Conservation (phyloP, 2,329 filamentous ascomycete genomes). For the Hortaea sp. region DNA sequence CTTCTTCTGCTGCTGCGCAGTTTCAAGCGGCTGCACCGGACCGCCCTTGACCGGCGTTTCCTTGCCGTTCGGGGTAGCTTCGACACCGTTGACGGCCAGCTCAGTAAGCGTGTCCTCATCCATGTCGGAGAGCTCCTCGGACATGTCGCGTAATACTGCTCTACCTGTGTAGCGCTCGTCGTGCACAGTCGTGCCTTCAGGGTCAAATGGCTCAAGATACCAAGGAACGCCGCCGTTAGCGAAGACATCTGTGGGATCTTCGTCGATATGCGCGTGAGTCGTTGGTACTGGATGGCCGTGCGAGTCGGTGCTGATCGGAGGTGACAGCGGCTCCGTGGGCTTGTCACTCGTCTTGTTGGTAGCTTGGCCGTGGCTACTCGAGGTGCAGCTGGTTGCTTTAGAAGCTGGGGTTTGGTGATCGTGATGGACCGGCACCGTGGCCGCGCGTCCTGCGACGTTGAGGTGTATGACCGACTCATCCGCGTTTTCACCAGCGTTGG, state of each 20-base stretch:
- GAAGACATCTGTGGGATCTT: conserved; percentile 18
- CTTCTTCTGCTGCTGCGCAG: conserved; percentile 1
- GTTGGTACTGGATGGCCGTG: background rate
- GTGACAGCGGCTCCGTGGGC: conserved; percentile 24
- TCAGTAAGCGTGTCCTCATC: conserved; percentile 83
- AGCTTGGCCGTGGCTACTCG: conserved; percentile 2
- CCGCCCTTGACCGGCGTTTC: conserved; percentile 1
- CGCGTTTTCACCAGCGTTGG: conserved; percentile 20
- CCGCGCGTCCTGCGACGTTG: conserved; percentile 10
- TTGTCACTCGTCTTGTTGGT: conserved; percentile 12
- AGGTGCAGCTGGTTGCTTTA: conserved; percentile 12
- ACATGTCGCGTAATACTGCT: conserved; percentile 62
- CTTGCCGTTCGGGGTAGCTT: conserved; percentile 9
- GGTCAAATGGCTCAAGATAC: conserved; percentile 76
- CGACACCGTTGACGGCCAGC: conserved; percentile 14
- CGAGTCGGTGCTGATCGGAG: conserved; percentile 28
- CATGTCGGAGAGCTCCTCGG: conserved; percentile 73
- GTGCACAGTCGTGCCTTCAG: conserved; percentile 67
- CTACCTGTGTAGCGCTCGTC: conserved; percentile 65
- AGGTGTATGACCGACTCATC: conserved; percentile 17
- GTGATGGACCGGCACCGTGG: conserved; percentile 8
- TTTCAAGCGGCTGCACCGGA: background rate
- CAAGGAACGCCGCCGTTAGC: conserved; percentile 72
- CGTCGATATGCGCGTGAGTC: conserved; percentile 22
- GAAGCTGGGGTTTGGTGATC: conserved; percentile 15